Percentiles rank a stretch among this genome's conserved stretches.
Conservation (phyloP, 441 rosid genomes). For the Brassica hybrid region DNA sequence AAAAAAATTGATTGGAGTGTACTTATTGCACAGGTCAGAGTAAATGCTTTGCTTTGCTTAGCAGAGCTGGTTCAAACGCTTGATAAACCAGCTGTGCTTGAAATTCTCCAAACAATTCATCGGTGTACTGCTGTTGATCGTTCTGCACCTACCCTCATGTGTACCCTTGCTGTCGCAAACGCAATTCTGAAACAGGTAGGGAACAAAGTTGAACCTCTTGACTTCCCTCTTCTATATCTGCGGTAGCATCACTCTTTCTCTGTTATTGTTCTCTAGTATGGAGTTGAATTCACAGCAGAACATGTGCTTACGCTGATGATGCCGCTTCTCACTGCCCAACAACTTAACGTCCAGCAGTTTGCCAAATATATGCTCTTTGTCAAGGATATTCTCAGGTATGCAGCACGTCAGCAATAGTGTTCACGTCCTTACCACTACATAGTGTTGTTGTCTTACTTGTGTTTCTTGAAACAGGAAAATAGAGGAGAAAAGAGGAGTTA, state of each 20-base stretch:
- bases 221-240: constrained; percentile 10
- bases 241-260: constrained; percentile 5
- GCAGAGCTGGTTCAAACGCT: constrained; percentile 76
- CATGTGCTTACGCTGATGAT: constrained; percentile 79
- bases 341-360: constrained; percentile 84
- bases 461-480: too few relatives aligned
- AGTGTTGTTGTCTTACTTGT: constrained; percentile 10
- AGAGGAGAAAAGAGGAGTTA: constrained; percentile 91
- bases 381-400: constrained; percentile 82
- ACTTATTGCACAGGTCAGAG: constrained; percentile 69
- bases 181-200: constrained; percentile 90
- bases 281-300: constrained; percentile 80
- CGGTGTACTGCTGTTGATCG: constrained; percentile 95
- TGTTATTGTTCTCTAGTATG: constrained; percentile 58
- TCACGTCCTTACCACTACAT: constrained; percentile 2
- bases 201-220: not conserved
- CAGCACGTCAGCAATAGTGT: not conserved
- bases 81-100: constrained; percentile 78
- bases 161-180: constrained; percentile 89
- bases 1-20: too few relatives aligned
- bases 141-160: constrained; percentile 96
- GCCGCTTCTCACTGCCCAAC: constrained; percentile 91
- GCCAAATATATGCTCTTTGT: constrained; percentile 90
- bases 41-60: constrained; percentile 87
- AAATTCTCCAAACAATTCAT: constrained; percentile 83